A percentile compares a stretch with the other conserved stretches of the same genome.
These are phyloP conservation scores for Neolentinus lepideus DNA, from an alignment of 1,284 basidiomycete genomes.

Conservation along the genomic window DNA sequence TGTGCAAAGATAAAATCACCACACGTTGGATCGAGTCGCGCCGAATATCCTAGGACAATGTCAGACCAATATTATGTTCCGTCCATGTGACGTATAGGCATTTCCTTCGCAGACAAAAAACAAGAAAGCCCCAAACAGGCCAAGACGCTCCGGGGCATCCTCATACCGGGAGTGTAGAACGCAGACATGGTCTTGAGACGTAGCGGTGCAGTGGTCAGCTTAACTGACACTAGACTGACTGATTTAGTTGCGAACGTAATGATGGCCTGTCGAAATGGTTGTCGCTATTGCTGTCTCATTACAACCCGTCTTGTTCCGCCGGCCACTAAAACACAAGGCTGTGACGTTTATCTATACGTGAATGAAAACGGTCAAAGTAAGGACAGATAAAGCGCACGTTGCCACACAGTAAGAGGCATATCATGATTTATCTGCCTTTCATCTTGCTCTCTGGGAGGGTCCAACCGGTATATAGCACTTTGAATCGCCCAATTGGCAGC, in stretches of 20 bases:
- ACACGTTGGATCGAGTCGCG: no score
- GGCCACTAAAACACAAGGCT: not conserved
- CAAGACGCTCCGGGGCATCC: not conserved
- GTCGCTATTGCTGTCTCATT: not conserved
- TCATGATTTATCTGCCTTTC: not conserved
- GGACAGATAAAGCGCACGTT: not conserved
- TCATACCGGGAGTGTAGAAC: not conserved
- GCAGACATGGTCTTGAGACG: not conserved
- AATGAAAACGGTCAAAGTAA: not conserved
- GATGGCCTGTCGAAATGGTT: not conserved
- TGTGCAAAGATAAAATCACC: no score
- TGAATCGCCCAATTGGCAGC: not conserved
- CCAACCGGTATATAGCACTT: not conserved
- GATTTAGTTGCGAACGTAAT: not conserved
- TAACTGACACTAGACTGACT: not conserved
- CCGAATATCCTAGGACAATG: no score
- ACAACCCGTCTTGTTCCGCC: not conserved
- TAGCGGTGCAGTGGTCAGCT: not conserved
- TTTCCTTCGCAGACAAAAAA: no score
- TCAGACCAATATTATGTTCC: no score
- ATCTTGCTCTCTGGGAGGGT: not conserved
- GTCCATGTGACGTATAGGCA: no score
- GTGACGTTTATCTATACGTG: not conserved
- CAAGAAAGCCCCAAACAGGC: no score
- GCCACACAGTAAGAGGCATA: no score